Percentiles rank a stretch among this genome's conserved stretches.
Conservation (phyloP, 2,329 filamentous ascomycete genomes). For the Cryphonectria radicalis region DNA sequence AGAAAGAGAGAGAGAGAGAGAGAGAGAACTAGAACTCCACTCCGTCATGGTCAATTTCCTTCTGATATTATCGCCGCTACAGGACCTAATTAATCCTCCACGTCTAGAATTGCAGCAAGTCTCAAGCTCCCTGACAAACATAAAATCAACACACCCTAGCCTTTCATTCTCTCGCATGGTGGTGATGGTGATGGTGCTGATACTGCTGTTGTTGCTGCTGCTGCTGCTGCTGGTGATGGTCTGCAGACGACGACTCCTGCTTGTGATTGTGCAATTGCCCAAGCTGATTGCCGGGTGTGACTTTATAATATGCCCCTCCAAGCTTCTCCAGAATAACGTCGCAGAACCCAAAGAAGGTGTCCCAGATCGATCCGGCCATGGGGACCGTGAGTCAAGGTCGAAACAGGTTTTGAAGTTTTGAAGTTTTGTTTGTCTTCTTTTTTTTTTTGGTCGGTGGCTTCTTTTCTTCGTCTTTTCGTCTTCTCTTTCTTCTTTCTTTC, state of each 20-base stretch:
- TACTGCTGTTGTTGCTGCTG: neutral
- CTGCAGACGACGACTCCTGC: neutral
- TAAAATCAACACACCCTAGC: neutral
- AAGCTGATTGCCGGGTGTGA: neutral
- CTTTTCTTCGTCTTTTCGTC: too few species aligned
- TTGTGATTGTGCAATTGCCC: neutral
- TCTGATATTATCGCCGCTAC: too few species aligned
- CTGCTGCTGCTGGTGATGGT: neutral
- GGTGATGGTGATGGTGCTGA: slow-evolving; percentile 1
- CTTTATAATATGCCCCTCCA: slow-evolving; percentile 16
- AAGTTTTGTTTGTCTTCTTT: too few species aligned
- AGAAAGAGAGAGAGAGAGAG: too few species aligned
- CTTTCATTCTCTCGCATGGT: neutral
- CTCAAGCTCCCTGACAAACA: neutral
- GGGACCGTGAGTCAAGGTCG: neutral
- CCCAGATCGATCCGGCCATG: slow-evolving; percentile 3
- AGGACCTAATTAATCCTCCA: neutral
- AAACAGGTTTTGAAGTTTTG: neutral
- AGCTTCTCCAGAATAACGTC: slow-evolving; percentile 21
- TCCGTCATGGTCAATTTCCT: too few species aligned
- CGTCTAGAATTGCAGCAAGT: neutral
- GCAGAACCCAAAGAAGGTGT: slow-evolving; percentile 16
- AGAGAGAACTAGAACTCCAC: too few species aligned
- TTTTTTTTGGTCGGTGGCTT: too few species aligned
- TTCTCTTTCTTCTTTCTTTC: too few species aligned